A percentile compares a stretch with the other conserved stretches of the same genome.
Evolutionary conservation across 768 basidiomycete genomes (phyloP).

Genomic region (Fistulinella prunicolor): DNA sequence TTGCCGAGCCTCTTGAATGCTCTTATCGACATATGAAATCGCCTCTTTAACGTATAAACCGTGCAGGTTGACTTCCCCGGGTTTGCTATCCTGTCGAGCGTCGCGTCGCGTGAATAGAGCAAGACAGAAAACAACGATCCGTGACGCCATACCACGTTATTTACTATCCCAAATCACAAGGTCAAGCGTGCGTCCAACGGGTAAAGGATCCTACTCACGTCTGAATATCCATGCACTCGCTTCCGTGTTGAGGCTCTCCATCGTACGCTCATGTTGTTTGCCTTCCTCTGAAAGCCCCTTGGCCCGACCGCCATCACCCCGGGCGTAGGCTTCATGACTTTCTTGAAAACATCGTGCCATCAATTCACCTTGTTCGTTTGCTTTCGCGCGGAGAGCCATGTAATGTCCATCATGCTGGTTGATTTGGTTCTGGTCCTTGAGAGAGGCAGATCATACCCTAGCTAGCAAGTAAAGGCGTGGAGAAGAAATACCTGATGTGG

Average conservation of each 20-base stretch:
- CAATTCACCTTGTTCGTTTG: conserved; percentile 73
- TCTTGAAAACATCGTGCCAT: conserved; percentile 71
- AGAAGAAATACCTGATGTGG: conserved; percentile 16
- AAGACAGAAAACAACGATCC: neutral
- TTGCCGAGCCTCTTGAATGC: conserved; percentile 63
- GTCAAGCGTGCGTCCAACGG: neutral
- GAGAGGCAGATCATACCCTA: conserved; percentile 4
- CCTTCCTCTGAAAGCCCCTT: conserved; percentile 82
- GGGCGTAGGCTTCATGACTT: conserved; percentile 72
- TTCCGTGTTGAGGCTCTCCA: conserved; percentile 75
- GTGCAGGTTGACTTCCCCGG: conserved; percentile 84
- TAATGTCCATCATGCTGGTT: conserved; percentile 76
- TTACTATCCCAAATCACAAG: conserved; percentile 44
- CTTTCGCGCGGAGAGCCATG: conserved; percentile 63
- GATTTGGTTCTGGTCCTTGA: conserved; percentile 52
- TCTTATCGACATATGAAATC: conserved; percentile 65
- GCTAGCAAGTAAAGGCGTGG: neutral
- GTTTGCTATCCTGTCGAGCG: conserved; percentile 52
- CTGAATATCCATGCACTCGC: conserved; percentile 86
- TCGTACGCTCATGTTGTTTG: conserved; percentile 71
- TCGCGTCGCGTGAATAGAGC: neutral
- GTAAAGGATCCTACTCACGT: conserved; percentile 39
- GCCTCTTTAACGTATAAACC: conserved; percentile 95
- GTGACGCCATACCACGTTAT: conserved; percentile 56
- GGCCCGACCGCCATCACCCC: conserved; percentile 72